Conservation (phyloP, 495 filamentous ascomycete genomes). For the Viridothelium virens region DNA sequence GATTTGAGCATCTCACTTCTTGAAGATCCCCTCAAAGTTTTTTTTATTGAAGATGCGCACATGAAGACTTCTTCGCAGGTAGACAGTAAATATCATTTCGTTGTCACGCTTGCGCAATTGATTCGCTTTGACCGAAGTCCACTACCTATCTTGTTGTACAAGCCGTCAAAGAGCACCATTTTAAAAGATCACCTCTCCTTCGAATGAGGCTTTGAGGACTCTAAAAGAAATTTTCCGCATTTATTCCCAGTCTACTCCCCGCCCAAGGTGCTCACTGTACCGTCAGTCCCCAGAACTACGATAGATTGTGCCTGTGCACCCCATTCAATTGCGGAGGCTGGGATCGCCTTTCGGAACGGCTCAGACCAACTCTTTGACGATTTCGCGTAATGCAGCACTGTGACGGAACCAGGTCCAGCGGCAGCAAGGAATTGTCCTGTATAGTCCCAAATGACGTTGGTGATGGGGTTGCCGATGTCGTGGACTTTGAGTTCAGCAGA, state of each 20-base stretch:
- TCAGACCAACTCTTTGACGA: slow-evolving; percentile 80
- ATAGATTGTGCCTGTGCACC: slow-evolving; percentile 65
- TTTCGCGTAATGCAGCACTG: slow-evolving; percentile 83
- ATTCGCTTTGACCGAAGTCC: too few relatives aligned
- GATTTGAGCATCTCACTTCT: too few relatives aligned
- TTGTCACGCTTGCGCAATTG: too few relatives aligned
- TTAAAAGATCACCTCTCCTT: too few relatives aligned
- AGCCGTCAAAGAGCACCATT: too few relatives aligned
- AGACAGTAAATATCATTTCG: too few relatives aligned
- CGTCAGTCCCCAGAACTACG: slow-evolving; percentile 63
- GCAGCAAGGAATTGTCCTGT: slow-evolving; percentile 87
- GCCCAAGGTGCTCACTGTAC: slow-evolving; percentile 60
- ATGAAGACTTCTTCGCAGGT: too few relatives aligned
- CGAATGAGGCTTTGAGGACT: neutral
- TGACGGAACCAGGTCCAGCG: slow-evolving; percentile 69
- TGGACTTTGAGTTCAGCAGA: slow-evolving; percentile 67
- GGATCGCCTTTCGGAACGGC: slow-evolving; percentile 64
- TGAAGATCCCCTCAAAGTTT: too few relatives aligned
- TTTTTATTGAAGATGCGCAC: too few relatives aligned
- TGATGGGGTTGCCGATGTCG: slow-evolving; percentile 68
- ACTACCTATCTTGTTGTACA: too few relatives aligned
- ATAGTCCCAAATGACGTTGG: slow-evolving; percentile 80
- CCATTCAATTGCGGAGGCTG: slow-evolving; percentile 68
- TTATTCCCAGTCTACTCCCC: neutral
- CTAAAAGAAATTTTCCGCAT: neutral